Base-by-base conservation (phyloP, 1,284 basidiomycete species). In the Porogramme epimiltina region DNA sequence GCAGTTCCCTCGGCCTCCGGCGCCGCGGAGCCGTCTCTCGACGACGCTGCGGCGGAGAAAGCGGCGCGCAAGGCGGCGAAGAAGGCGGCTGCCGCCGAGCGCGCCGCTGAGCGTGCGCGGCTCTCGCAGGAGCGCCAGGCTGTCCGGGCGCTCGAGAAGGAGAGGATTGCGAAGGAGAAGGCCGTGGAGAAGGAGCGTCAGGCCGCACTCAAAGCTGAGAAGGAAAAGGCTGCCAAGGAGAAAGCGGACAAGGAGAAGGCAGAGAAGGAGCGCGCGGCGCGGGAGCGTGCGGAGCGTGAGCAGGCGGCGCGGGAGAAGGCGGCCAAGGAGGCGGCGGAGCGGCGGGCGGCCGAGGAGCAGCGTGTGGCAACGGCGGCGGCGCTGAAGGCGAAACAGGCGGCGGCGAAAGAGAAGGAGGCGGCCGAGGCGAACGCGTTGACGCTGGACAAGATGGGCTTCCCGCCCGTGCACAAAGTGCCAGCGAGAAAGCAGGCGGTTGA, bases 1-100 rank as follows among this genome's bases (percentile, higher is more conserved):
- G 15, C 57, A 3, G 42, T 54, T 11, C 9, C 18, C 26, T 49
- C 28, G 49, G 31, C 11, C 45, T 31, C 28, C 28, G 6, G 8
- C 28, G 28, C 28, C 34, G 6, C 34, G 34, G 9, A 37, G 34
- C 34, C 34, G 5, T 16, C 34, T 37, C 60, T 68, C 44, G 69
- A 68, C 51, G 61, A 56, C 50, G 77, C 78, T 50, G 71, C 72
- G 16, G 74, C 74, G 61, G 80, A 59, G 42, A 79, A 79, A 59
- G 73, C 71, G 13, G 77, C 76, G 13, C 22, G 24, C 15, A 85
- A 80, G 60, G 76, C 78, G 1, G 81, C 77, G n/a, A 88, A 83
- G 72, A 83, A 82, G 57, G 79, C 77, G 10, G 81, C 76, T 9
- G 80, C 81, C 16, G 76, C 74, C 10, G 83, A 84, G 60, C 82